phyloP scores from a whole-genome alignment of 2,329 filamentous ascomycete species.

The Pseudogymnoascus sp. region DNA sequence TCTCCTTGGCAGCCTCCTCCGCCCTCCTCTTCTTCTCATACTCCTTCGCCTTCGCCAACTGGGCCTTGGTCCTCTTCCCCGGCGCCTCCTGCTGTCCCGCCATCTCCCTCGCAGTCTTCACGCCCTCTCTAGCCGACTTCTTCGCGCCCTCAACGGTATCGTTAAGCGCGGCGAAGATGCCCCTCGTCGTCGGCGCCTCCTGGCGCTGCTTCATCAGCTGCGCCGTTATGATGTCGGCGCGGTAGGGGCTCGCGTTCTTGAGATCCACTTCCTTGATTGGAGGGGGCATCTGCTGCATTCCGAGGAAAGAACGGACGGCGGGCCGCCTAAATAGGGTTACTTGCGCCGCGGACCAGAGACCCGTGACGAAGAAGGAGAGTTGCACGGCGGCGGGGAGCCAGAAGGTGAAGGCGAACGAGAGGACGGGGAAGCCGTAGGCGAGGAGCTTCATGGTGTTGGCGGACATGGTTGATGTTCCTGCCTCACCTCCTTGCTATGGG shows the following conservation, averaged over 20 bases:
- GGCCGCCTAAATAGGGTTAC: slow-evolving; percentile 36
- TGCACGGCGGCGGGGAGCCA: slow-evolving; percentile 46
- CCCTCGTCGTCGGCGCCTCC: slow-evolving; percentile 20
- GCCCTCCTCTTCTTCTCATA: slow-evolving; percentile 21
- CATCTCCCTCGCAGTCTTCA: slow-evolving; percentile 29
- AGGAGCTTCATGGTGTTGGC: slow-evolving; percentile 34
- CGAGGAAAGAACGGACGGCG: slow-evolving; percentile 32
- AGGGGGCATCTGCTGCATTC: slow-evolving; percentile 31
- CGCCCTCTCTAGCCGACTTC: slow-evolving; percentile 23
- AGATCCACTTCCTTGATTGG: slow-evolving; percentile 7
- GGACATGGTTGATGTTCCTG: slow-evolving; percentile 31
- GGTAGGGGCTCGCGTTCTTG: slow-evolving; percentile 13
- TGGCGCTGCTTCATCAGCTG: slow-evolving; percentile 11
- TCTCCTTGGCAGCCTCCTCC: slow-evolving; percentile 15
- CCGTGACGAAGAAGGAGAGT: slow-evolving; percentile 51
- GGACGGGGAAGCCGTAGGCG: slow-evolving; percentile 42
- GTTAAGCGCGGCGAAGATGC: slow-evolving; percentile 29
- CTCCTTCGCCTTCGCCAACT: slow-evolving; percentile 13
- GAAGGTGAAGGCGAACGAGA: slow-evolving; percentile 47
- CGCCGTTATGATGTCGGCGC: slow-evolving; percentile 15
- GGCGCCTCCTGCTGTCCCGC: slow-evolving; percentile 30
- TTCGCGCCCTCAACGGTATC: slow-evolving; percentile 27
- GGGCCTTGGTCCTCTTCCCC: slow-evolving; percentile 15
- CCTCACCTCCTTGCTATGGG: slow-evolving; percentile 42
- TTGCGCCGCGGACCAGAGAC: slow-evolving; percentile 36